Base-by-base conservation (phyloP, 495 filamentous ascomycete species). In the Xylaria scruposa region DNA sequence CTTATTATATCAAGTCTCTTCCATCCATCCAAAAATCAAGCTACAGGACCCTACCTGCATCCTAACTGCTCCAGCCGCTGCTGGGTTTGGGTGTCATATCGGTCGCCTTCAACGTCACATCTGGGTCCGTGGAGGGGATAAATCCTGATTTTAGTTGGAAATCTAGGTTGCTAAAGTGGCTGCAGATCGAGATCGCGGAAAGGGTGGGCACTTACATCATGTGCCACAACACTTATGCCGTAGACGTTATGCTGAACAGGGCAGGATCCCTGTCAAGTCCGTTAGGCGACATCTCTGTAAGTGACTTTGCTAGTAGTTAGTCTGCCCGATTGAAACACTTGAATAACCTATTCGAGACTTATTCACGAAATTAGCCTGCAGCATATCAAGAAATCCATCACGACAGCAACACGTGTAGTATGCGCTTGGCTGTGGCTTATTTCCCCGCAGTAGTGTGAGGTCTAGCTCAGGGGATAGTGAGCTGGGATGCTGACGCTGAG, bases 121-220 rank as follows among this genome's bases (percentile, higher is more conserved):
- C 12, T 38, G 19, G 56, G 38, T 2, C 17, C 13, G 36, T 59
- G 53, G 51, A 47, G 26, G 59, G 68, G 58, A 40, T 7, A 46
- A 70, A 70, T 49, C 68, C 68, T 62, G 68, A 62, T 70, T 70
- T 70, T 47, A 15, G 68, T 21, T 8, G 58, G 44, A 68, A 60
- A 60, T 60, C 36, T 68, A 13, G 51, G 58, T 51, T 58, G 17
- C n/a, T 47, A 12, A 21, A 66, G 61, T 59, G 59, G 36, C 44
- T 65, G 47, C 60, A 49, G 59, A 71, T 53, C 69, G 61, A 63
- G 69, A 65, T 71, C 44, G 42, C 42, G 33, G 65, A 67, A 54
- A 67, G 38, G 53, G 26, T 56, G 44, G 40, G 13, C 33, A 24
- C 31, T 71, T 66, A 71, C 69, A 71, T 71, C 69, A 71, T 71